phyloP scores from a whole-genome alignment of 495 filamentous ascomycete genomes.

The Annulohypoxylon maeteangense region DNA sequence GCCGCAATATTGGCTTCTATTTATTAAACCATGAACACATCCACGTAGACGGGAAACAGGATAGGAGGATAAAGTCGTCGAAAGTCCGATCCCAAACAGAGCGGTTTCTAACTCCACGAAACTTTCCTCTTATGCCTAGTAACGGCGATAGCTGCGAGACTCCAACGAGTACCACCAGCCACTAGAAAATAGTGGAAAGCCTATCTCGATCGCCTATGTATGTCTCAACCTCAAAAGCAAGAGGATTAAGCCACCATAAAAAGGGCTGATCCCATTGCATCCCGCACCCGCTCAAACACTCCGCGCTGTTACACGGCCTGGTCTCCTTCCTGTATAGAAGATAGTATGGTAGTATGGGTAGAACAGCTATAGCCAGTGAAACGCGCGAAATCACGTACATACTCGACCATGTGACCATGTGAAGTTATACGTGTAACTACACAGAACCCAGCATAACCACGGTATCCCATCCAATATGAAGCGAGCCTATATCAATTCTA shows the following conservation, averaged over 20 bases:
- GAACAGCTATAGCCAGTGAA: constrained; percentile 1
- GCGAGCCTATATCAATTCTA: background rate
- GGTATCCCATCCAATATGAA: background rate
- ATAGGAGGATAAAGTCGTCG: background rate
- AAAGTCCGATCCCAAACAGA: background rate
- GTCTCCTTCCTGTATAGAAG: background rate
- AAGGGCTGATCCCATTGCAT: constrained; percentile 20
- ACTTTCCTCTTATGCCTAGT: background rate
- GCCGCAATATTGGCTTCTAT: background rate
- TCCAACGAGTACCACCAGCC: background rate
- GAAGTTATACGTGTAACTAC: background rate
- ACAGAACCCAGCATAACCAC: background rate
- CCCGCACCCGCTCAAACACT: constrained; percentile 13
- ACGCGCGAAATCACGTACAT: background rate
- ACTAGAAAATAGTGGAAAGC: background rate
- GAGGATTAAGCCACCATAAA: constrained; percentile 1
- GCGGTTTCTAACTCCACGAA: background rate
- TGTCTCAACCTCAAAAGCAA: background rate
- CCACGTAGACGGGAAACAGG: background rate
- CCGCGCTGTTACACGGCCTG: background rate
- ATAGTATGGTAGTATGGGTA: background rate
- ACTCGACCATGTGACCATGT: constrained; percentile 5
- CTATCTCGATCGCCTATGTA: constrained; percentile 1
- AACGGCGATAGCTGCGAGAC: background rate
- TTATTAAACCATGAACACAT: background rate